Conservation (phyloP, 2,329 filamentous ascomycete species). For the Pestalotiopsis sp. region DNA sequence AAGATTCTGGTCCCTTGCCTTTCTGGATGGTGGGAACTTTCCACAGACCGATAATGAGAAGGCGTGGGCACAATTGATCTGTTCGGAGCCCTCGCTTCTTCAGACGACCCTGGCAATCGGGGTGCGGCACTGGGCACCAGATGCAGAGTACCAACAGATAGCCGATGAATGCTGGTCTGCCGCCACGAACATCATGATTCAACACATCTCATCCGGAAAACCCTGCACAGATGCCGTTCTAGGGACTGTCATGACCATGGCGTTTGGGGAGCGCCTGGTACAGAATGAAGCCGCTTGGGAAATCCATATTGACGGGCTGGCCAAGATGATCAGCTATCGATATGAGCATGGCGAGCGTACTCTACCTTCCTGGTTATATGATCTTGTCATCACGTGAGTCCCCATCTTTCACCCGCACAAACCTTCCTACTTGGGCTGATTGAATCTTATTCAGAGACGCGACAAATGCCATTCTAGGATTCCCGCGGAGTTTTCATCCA, state of each 20-base stretch:
- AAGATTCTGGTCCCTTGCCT: slow-evolving; percentile 1
- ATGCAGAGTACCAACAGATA: slow-evolving; percentile 20
- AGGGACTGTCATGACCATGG: slow-evolving; percentile 25
- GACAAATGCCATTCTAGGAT: not conserved
- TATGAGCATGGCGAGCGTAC: slow-evolving; percentile 8
- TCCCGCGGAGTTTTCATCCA: not conserved
- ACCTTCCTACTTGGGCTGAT: too few species aligned
- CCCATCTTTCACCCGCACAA: not conserved
- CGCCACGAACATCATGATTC: slow-evolving; percentile 23
- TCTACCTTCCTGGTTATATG: slow-evolving; percentile 12
- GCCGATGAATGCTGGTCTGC: slow-evolving; percentile 20
- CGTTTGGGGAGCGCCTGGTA: slow-evolving; percentile 24
- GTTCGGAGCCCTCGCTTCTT: slow-evolving; percentile 25
- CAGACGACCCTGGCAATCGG: slow-evolving; percentile 27
- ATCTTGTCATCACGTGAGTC: not conserved
- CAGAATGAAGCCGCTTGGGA: slow-evolving; percentile 22
- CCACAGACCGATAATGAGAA: slow-evolving; percentile 16
- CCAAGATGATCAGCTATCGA: slow-evolving; percentile 18
- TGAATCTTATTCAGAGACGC: not conserved
- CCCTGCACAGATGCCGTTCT: slow-evolving; percentile 25
- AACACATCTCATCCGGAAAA: slow-evolving; percentile 18
- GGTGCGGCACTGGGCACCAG: slow-evolving; percentile 24
- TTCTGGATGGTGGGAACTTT: not conserved
- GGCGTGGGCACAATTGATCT: slow-evolving; percentile 25
- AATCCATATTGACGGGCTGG: slow-evolving; percentile 23